Evolutionary conservation across 192 early-diverging fungal genomes (phyloP), one percentile per base, ranked within the genome.

Genomic region (Mortierella alpina): DNA sequence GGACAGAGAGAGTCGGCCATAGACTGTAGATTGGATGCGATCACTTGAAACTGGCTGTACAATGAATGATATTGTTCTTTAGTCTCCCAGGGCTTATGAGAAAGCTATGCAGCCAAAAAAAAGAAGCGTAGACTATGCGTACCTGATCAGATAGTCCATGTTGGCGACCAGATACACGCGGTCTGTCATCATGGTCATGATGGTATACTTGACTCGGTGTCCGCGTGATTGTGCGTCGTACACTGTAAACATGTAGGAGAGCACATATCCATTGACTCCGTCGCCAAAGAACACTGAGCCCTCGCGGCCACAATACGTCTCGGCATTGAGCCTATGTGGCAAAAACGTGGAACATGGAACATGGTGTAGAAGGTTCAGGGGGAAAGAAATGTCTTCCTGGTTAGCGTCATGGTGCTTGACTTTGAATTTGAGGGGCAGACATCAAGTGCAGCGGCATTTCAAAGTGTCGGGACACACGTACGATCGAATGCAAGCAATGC

Each of bases 241-340:
- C 54, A 92, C 74, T 59, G 89, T 92, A 80, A 92, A 92, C 85
- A 91, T 91, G 71, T 92, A 92, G 31, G 85, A 87, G 68, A 92
- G 85, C n/a, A 90, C 89, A 84, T 90, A 90, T 22, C 90, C 91
- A 64, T 89, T 88, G 46, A 85, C 75, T 22, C 91, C 88, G 66
- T 92, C 90, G 31, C 91, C 91, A 90, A 92, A 91, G 66, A 92
- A 82, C 11, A 92, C 88, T 2, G 91, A 85, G 1, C 91, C 91
- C 61, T 92, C 91, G 50, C 86, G 74, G 14, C 91, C 89, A 46
- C 87, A 89, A 58, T 87, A 90, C 15, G 90, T 90, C 48, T 92
- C 91, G 49, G 84, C 79, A 62, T 88, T 92, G 39, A 92, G 77
- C 47, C 91, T 92, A 31, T 31, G 60, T 47, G 22, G 20, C 49